Percentiles rank a stretch among this genome's conserved stretches.
Evolutionary conservation across 169 alveolate genomes (phyloP).

Genomic region (Eimeria necatrix): DNA sequence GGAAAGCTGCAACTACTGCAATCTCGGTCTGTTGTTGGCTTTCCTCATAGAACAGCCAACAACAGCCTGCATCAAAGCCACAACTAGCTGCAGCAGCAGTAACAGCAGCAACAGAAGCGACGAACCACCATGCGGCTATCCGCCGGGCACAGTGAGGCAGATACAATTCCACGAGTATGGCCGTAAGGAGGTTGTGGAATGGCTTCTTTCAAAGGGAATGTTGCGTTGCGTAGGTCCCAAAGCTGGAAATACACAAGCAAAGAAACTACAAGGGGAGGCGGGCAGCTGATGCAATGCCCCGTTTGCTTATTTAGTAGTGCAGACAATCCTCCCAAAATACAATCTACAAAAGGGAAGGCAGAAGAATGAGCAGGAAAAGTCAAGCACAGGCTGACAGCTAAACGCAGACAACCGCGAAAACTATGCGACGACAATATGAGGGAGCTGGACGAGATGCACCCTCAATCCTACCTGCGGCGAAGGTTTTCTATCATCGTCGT

Average conservation of each 20-base stretch:
- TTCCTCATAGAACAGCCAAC: not conserved
- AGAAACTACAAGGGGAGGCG: not conserved
- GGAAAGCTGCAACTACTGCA: not conserved
- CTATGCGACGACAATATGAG: not conserved
- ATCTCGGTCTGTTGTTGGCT: no score
- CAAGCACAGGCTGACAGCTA: not conserved
- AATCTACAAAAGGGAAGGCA: no score
- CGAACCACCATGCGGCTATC: conserved; percentile 76
- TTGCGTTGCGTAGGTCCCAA: conserved; percentile 86
- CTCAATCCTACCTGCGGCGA: conserved; percentile 68
- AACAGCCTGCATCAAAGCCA: not conserved
- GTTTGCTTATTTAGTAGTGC: no score
- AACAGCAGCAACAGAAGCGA: conserved; percentile 27
- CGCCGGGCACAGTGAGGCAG: conserved; percentile 52
- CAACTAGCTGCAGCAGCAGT: conserved; percentile 41
- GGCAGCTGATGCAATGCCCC: not conserved
- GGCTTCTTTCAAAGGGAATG: conserved; percentile 85
- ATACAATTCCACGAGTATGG: conserved; percentile 72
- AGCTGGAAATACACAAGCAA: conserved; percentile 56
- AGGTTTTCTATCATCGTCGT: conserved; percentile 87
- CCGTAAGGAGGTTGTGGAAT: conserved; percentile 21
- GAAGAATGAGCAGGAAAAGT: not conserved
- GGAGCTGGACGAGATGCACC: not conserved
- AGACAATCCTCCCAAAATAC: no score
- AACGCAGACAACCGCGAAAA: not conserved